Conservation (phyloP, 176 grass and related monocot genomes). For the Oryza officinalis region DNA sequence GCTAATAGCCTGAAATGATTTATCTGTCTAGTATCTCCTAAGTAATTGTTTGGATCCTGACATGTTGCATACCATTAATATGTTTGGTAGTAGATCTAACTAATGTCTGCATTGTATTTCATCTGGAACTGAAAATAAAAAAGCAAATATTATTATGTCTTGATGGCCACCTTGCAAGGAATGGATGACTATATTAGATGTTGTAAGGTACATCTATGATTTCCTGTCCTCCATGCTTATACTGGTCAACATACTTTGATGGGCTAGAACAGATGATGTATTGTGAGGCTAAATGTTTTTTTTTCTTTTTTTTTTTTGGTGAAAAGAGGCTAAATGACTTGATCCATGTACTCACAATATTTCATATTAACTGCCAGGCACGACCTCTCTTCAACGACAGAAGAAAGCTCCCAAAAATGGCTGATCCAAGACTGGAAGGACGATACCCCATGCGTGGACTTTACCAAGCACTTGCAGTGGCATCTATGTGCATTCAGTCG, state of each 20-base stretch:
- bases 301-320: no score
- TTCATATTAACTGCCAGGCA: conserved; percentile 44
- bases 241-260: not conserved
- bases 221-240: not conserved
- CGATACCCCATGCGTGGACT: conserved; percentile 84
- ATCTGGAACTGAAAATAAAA: not conserved
- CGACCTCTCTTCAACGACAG: conserved; percentile 84
- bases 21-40: not conserved
- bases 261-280: not conserved
- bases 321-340: not conserved
- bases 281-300: not conserved
- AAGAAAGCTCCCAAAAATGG: conserved; percentile 84
- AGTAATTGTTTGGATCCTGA: not conserved
- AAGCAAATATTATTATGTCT: not conserved
- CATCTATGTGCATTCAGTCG: conserved; percentile 91
- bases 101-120: conserved; percentile 1
- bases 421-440: conserved; percentile 76
- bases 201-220: not conserved
- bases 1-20: not conserved
- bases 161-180: not conserved
- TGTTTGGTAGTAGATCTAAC: not conserved
- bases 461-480: conserved; percentile 88
- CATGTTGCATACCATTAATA: not conserved
- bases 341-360: not conserved
- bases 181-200: not conserved